Evolutionary conservation across 1,284 basidiomycete species (phyloP), one percentile per base, ranked within the genome.

Genomic region (Neolentinus lepideus): DNA sequence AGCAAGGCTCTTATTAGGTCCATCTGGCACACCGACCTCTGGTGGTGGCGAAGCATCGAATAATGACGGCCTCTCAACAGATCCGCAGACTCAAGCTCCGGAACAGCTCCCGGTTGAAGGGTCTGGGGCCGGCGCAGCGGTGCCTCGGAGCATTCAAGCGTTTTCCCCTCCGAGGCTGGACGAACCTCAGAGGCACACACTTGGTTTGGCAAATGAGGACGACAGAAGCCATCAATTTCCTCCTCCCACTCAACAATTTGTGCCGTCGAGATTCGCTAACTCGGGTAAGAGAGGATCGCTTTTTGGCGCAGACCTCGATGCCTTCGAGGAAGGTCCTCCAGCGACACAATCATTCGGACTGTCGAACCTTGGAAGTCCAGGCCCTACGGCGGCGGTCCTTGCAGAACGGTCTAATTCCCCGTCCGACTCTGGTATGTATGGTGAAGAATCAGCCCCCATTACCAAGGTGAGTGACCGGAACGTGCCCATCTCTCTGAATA

Each of bases 1-100:
- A 60, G 87, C 87, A 3, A 74, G 72, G 53, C 65, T 63, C n/a
- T 62, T 87, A 22, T 68, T 84, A 56, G 69, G 65, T 48, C 14
- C 59, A 56, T 31, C 56, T 19, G 51, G 59, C 12, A 33, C 31
- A n/a, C 25, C 45, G 33, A 53, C 52, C n/a, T 56, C 59, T 22
- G 56, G 59, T 31, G 26, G 22, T 25, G 19, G 25, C n/a, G 27
- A 9, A 31, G 43, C 6, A 12, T 22, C 24, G 26, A 31, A 35
- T 52, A 27, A n/a, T 33, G 16, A 35, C 29, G 24, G 50, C 53
- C 8, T 26, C 16, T 8, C 11, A 47, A 11, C 21, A 11, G 19
- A 9, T 21, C 9, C 45, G 19, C 45, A 10, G 19, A 19, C 8
- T 19, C 10, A 19, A 10, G 2, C 21, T 48, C 3, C 35, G 24